Conservation (phyloP, 768 basidiomycete genomes). For the Pleurotus tuber-regium region DNA sequence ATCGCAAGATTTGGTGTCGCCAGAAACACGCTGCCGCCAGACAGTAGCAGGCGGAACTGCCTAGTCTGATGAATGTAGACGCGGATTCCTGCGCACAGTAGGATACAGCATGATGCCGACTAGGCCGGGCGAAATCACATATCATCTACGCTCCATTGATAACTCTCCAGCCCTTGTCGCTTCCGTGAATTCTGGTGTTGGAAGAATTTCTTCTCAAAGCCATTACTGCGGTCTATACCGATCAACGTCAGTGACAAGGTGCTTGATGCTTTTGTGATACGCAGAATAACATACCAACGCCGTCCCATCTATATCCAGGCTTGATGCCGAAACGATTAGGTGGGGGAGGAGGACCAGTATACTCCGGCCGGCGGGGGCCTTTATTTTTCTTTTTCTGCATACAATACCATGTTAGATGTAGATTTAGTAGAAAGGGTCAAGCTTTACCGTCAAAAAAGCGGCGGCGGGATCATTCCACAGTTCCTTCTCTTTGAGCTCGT, state of each 20-base stretch:
- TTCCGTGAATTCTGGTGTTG: constrained; percentile 77
- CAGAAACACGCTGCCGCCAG: too few relatives aligned
- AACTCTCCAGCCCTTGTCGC: constrained; percentile 68
- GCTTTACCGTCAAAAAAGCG: constrained; percentile 80
- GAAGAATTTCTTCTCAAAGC: constrained; percentile 92
- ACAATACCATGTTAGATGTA: neutral
- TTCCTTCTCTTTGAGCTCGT: constrained; percentile 74
- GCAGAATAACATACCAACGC: constrained; percentile 92
- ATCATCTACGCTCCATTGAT: constrained; percentile 89
- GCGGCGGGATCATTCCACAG: constrained; percentile 99
- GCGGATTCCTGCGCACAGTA: neutral
- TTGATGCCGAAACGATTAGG: constrained; percentile 95
- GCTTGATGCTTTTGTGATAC: constrained; percentile 15
- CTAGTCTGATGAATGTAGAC: too few relatives aligned
- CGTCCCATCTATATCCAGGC: constrained; percentile 98
- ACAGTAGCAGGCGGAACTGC: neutral
- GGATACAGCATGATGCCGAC: neutral
- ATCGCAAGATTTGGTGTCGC: neutral
- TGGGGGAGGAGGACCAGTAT: constrained; percentile 82
- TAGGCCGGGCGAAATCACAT: constrained; percentile 42
- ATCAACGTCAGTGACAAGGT: constrained; percentile 4
- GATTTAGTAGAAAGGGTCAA: neutral
- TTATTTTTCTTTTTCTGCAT: constrained; percentile 70
- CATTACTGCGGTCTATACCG: constrained; percentile 77
- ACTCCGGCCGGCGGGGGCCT: constrained; percentile 80